Evolutionary conservation across 176 grass and related monocot genomes (phyloP), one percentile per base, ranked within the genome.

Genomic region (Eragrostis curvula): DNA sequence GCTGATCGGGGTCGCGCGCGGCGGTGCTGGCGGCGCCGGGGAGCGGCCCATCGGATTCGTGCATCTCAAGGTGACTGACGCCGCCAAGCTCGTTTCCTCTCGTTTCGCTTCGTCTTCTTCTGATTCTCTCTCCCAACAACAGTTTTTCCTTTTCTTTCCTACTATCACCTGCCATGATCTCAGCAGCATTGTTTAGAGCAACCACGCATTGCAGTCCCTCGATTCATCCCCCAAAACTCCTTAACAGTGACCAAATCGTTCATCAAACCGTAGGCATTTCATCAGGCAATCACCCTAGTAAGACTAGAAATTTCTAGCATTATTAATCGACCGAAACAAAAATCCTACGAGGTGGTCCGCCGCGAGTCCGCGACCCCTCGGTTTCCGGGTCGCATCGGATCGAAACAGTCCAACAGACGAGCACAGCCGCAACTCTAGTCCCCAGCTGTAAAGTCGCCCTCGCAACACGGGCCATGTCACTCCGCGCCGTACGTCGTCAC

Each of bases 61-160:
- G 66, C 89, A 91, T 61, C 86, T 98, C 55, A 98, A 98, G 92
- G 96, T 97, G 85, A 45, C 80, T 97, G 11, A 50, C 41, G 13
- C 44, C 1, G 23, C 78, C 73, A 52, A 12, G 20, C 36, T 17
- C 71, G 27, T 41, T 43, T 67, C 65, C 18, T 77, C 68, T 66
- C 15, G 36, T 50, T 32, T 87, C 23, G 24, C 5, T 62, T 36
- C 64, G 32, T 53, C 71, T 68, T 53, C 71, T 68, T 53, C 68
- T 48, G n/a, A 3, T 71, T 1, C 13, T 16, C 23, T n/a, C n/a
- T n/a, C n/a, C n/a, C n/a, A n/a, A n/a, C n/a, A n/a, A n/a, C 49
- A 32, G 20, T 50, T 72, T 51, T 12, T 20, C 5, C 24, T 0
- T 13, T 6, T 12, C 25, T 7, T 7, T 4, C 3, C 44, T 36